These are phyloP conservation scores for Yarrowia sp. DNA, from an alignment of 805 yeast genomes.

Conservation along the genomic window DNA sequence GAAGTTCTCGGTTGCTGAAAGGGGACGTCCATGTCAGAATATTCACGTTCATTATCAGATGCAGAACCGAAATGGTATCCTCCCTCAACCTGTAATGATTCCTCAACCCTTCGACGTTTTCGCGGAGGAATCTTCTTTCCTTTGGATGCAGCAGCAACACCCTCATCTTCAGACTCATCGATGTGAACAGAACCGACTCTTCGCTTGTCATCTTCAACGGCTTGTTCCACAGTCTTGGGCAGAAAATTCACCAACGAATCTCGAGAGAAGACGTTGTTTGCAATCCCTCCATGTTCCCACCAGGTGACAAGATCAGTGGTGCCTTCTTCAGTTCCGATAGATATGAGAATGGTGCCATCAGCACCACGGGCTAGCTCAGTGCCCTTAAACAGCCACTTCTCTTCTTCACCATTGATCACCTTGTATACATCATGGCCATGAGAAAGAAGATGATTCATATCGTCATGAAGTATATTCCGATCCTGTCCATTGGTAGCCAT, in stretches of 20 bases:
- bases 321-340: not conserved
- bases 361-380: not conserved
- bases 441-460: not conserved
- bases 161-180: not conserved
- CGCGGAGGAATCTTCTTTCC: too few species aligned
- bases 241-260: not conserved
- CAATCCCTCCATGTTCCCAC: not conserved
- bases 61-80: too few species aligned
- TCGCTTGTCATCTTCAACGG: not conserved
- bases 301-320: not conserved
- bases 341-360: not conserved
- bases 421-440: slow-evolving; percentile 17
- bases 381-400: not conserved
- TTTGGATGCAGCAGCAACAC: not conserved
- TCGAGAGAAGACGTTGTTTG: not conserved
- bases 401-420: not conserved
- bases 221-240: slow-evolving; percentile 9
- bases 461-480: not conserved
- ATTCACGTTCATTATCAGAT: too few species aligned
- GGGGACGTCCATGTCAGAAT: too few species aligned
- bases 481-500: not conserved
- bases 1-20: too few species aligned
- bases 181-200: not conserved
- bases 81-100: not conserved
- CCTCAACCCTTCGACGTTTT: too few species aligned